Conservation (phyloP, 495 filamentous ascomycete genomes). For the Trichoderma asperelloides region DNA sequence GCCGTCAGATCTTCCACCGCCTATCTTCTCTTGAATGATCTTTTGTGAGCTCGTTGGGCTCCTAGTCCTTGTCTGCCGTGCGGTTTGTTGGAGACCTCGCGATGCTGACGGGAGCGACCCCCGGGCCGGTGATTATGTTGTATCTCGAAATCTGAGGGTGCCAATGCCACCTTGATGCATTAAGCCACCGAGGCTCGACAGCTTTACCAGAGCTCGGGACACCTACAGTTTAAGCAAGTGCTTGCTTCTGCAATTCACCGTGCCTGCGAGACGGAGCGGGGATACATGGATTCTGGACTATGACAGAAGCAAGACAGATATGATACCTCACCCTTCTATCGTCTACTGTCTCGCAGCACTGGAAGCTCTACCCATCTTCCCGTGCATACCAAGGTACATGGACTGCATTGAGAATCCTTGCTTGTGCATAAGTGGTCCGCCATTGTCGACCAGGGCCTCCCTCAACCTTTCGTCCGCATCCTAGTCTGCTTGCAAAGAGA, state of each 20-base stretch:
- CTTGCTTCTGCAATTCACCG: background rate
- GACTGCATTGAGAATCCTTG: background rate
- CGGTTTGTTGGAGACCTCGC: background rate
- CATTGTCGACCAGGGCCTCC: background rate
- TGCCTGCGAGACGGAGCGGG: background rate
- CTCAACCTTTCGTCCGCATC: background rate
- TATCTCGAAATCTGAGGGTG: background rate
- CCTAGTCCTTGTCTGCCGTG: background rate
- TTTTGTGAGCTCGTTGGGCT: background rate
- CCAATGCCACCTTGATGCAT: background rate
- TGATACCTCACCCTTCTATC: background rate
- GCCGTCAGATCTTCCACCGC: background rate
- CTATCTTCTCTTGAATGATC: background rate
- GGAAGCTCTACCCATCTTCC: background rate
- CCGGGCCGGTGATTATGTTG: background rate
- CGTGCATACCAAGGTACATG: background rate
- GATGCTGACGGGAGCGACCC: background rate
- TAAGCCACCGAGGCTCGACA: background rate
- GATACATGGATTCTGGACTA: background rate
- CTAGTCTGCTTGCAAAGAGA: background rate
- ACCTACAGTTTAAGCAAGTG: background rate
- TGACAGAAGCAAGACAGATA: background rate
- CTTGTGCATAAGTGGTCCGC: background rate
- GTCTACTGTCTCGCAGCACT: background rate
- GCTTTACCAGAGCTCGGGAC: background rate